Percentiles rank a stretch among this genome's conserved stretches.
Evolutionary conservation across 106 monocot genomes (phyloP).

Genomic region (Platanthera guangdongensis): DNA sequence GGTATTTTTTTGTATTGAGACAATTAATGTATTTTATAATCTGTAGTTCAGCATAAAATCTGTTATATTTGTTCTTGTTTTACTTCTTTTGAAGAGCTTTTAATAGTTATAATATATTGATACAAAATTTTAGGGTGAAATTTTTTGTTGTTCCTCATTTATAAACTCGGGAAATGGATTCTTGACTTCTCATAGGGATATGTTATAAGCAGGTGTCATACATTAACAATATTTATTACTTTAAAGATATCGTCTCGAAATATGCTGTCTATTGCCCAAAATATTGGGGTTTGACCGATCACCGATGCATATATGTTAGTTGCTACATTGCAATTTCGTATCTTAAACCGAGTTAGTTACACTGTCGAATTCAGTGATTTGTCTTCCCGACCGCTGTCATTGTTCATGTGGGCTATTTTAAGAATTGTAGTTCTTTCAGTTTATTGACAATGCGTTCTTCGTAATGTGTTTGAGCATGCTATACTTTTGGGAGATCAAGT

Average conservation of each 20-base stretch:
- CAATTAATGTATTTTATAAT: not conserved
- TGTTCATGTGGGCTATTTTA: not conserved
- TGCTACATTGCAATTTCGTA: not conserved
- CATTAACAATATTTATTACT: not conserved
- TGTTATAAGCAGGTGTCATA: not conserved
- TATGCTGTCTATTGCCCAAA: not conserved
- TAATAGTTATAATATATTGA: not conserved
- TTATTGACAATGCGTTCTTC: not conserved
- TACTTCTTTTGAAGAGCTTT: not conserved
- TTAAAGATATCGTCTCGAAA: not conserved
- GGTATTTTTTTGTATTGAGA: conserved; percentile 16
- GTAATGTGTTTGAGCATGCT: not conserved
- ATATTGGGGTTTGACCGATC: not conserved
- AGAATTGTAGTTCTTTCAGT: not conserved
- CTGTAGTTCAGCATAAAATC: not conserved
- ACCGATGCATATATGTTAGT: not conserved
- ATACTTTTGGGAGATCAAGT: not conserved
- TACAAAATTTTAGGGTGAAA: not conserved
- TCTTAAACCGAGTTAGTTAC: not conserved
- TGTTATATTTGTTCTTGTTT: not conserved
- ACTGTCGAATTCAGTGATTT: not conserved
- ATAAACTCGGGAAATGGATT: not conserved
- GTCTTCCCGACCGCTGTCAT: not conserved
- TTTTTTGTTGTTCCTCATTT: not conserved
- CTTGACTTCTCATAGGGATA: not conserved